These are phyloP conservation scores for Colletotrichum paranaense DNA, from an alignment of 2,329 filamentous ascomycete species.

Conservation along the genomic window DNA sequence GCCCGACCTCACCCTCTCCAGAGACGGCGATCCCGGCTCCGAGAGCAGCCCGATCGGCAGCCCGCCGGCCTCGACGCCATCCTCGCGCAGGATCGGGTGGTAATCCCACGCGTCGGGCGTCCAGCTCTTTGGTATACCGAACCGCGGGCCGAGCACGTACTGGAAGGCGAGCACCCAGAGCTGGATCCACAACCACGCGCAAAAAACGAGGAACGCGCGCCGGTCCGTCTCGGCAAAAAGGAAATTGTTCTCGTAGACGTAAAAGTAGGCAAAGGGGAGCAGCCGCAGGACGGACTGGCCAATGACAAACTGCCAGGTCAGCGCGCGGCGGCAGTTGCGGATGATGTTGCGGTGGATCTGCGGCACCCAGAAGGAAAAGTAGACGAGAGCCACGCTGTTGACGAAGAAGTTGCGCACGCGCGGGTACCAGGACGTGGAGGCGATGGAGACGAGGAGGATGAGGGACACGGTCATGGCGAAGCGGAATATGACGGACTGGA, in stretches of 20 bases:
- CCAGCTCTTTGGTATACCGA: slow-evolving; percentile 80
- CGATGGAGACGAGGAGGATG: slow-evolving; percentile 68
- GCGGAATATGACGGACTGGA: slow-evolving; percentile 68
- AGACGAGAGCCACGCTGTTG: slow-evolving; percentile 75
- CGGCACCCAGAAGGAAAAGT: slow-evolving; percentile 91
- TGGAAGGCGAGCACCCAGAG: slow-evolving; percentile 82
- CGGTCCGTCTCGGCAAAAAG: slow-evolving; percentile 79
- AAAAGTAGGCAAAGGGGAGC: slow-evolving; percentile 87
- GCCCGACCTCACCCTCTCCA: slow-evolving; percentile 45
- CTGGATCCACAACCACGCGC: slow-evolving; percentile 89
- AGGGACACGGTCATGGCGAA: slow-evolving; percentile 67
- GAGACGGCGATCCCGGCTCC: slow-evolving; percentile 38
- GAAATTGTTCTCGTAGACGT: slow-evolving; percentile 81
- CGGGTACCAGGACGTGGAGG: slow-evolving; percentile 71
- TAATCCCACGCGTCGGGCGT: slow-evolving; percentile 90
- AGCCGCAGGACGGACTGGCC: slow-evolving; percentile 85
- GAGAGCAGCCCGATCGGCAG: slow-evolving; percentile 80
- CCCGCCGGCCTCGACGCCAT: slow-evolving; percentile 81
- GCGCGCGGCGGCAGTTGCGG: slow-evolving; percentile 89
- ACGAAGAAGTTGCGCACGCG: slow-evolving; percentile 66
- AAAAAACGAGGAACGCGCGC: slow-evolving; percentile 71
- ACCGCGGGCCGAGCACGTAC: slow-evolving; percentile 88
- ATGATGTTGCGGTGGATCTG: slow-evolving; percentile 92
- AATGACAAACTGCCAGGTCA: slow-evolving; percentile 91
- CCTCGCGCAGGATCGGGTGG: slow-evolving; percentile 87